Percentiles rank a stretch among this genome's conserved stretches.
phyloP scores from a whole-genome alignment of 768 basidiomycete genomes.

The Asterophora lycoperdoides region DNA sequence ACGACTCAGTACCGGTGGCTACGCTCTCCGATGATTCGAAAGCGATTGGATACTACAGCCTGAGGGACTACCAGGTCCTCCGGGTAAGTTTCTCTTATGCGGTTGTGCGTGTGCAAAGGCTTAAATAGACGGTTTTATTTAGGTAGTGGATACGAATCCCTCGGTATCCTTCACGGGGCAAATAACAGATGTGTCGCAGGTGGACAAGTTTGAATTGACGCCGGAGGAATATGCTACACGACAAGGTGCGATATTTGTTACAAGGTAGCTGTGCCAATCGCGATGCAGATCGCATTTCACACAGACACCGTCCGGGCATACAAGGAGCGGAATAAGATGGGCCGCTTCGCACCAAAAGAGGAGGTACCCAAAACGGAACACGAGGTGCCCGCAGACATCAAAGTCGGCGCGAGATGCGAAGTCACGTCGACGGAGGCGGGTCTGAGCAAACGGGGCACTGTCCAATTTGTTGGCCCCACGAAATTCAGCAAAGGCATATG shows the following conservation, averaged over 20 bases:
- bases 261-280: background rate
- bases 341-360: conserved; percentile 71
- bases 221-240: conserved; percentile 77
- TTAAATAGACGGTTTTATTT: conserved; percentile 7
- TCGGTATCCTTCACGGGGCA: conserved; percentile 75
- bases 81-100: conserved; percentile 46
- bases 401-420: conserved; percentile 75
- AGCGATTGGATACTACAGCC: conserved; percentile 69
- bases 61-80: conserved; percentile 75
- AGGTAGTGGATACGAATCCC: conserved; percentile 80
- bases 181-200: conserved; percentile 76
- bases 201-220: conserved; percentile 90
- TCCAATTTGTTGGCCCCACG: conserved; percentile 81
- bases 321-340: conserved; percentile 82
- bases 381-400: conserved; percentile 41
- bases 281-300: conserved; percentile 1
- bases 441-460: conserved; percentile 74
- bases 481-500: conserved; percentile 73
- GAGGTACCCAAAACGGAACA: conserved; percentile 24
- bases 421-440: conserved; percentile 69
- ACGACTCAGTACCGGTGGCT: conserved; percentile 44
- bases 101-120: background rate
- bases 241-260: conserved; percentile 47
- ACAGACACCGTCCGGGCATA: conserved; percentile 87
- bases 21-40: conserved; percentile 62